Evolutionary conservation across 768 basidiomycete species (phyloP).

Genomic region (Xanthoconium purpureum): DNA sequence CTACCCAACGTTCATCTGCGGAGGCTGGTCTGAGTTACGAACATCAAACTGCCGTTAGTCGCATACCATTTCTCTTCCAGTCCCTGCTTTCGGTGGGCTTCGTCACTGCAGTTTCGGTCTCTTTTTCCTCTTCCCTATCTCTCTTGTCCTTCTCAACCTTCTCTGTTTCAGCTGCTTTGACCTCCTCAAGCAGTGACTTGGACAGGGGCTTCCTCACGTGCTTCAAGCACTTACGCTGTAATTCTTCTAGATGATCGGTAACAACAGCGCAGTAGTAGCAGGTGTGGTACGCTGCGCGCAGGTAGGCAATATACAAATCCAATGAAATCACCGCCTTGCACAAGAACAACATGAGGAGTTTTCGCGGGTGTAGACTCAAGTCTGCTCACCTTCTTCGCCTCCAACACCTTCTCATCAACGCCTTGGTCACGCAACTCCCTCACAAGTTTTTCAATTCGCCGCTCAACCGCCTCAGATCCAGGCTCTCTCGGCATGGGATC

Average conservation of each 20-base stretch:
- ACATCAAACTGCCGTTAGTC: background rate
- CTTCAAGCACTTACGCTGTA: slow-evolving; percentile 91
- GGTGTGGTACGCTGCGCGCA: slow-evolving; percentile 88
- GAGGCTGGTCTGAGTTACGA: slow-evolving; percentile 8
- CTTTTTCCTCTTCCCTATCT: slow-evolving; percentile 44
- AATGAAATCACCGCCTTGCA: slow-evolving; percentile 72
- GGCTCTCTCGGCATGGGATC: slow-evolving; percentile 58
- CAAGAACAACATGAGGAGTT: slow-evolving; percentile 19
- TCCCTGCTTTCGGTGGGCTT: slow-evolving; percentile 45
- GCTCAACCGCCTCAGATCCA: slow-evolving; percentile 78
- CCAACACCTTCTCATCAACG: slow-evolving; percentile 62
- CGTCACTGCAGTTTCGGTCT: slow-evolving; percentile 28
- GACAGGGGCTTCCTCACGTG: slow-evolving; percentile 80
- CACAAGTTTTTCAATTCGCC: slow-evolving; percentile 74
- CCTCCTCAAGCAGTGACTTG: slow-evolving; percentile 58
- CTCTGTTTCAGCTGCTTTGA: slow-evolving; percentile 51
- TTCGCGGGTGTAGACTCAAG: slow-evolving; percentile 12
- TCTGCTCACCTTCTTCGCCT: slow-evolving; percentile 65
- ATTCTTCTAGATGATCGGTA: slow-evolving; percentile 90
- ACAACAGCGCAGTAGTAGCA: slow-evolving; percentile 98
- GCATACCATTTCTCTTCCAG: slow-evolving; percentile 67
- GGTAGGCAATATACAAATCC: slow-evolving; percentile 90
- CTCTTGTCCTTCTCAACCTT: slow-evolving; percentile 46
- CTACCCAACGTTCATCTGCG: slow-evolving; percentile 84
- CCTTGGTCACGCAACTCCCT: slow-evolving; percentile 67